These are phyloP conservation scores for Verbena officinalis DNA, from an alignment of 257 asterid species.

Conservation along the genomic window DNA sequence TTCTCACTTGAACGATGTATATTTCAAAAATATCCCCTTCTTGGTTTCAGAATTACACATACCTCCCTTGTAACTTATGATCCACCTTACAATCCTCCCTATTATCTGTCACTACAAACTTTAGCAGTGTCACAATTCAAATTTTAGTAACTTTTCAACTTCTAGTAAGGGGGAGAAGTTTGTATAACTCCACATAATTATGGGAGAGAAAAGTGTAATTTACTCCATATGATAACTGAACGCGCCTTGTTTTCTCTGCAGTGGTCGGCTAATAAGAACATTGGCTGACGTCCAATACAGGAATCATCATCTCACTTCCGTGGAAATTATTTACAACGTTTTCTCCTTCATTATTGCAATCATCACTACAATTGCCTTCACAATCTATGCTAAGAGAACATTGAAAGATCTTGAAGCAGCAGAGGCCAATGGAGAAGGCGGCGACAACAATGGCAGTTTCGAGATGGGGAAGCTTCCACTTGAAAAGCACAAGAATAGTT, in stretches of 20 bases:
- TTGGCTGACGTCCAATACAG: slow-evolving; percentile 81
- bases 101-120: too few species aligned
- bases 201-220: neutral
- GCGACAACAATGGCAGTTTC: slow-evolving; percentile 22
- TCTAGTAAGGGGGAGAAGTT: too few species aligned
- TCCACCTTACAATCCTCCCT: too few species aligned
- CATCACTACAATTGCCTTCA: slow-evolving; percentile 60
- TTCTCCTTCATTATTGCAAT: slow-evolving; percentile 73
- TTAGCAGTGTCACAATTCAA: too few species aligned
- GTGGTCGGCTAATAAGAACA: slow-evolving; percentile 84
- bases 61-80: too few species aligned
- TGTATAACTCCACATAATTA: too few species aligned
- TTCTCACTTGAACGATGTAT: too few species aligned
- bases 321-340: slow-evolving; percentile 75
- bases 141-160: too few species aligned
- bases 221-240: neutral
- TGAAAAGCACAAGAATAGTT: slow-evolving; percentile 45
- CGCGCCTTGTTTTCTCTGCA: slow-evolving; percentile 39
- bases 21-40: too few species aligned
- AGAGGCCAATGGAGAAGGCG: slow-evolving; percentile 38
- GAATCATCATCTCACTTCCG: slow-evolving; percentile 64
- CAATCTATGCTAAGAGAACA: slow-evolving; percentile 68
- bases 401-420: slow-evolving; percentile 58
- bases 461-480: slow-evolving; percentile 75
- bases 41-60: too few species aligned